Evolutionary conservation across 345 rosid genomes (phyloP), one percentile per base, ranked within the genome.

Genomic region (Salix caprea): DNA sequence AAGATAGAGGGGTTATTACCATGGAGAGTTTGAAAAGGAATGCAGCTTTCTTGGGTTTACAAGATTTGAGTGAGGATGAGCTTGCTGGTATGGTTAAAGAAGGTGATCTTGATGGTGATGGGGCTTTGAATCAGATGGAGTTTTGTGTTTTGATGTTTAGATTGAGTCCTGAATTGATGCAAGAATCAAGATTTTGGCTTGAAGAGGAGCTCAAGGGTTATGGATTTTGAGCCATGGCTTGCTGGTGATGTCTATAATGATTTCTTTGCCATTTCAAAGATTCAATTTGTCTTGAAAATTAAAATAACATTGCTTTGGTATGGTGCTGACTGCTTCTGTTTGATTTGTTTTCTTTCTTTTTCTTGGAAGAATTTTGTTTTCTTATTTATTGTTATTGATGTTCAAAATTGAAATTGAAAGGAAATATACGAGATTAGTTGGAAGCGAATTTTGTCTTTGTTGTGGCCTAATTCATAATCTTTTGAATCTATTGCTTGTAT

Each of bases 61-160:
- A 87, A 67, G 94, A 88, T 74, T 76, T 91, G 85, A 86, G 90
- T 32, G 94, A 92, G 77, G 94, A 89, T 21, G 98, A 94, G 44
- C 84, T 91, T 0, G 78, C 81, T 67, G 79, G 73, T 13, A 91
- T 92, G 98, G 70, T 92, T 68, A 78, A 76, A 65, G 96, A 93
- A 84, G 96, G 97, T 2, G 97, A 91, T 74, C 78, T 86, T 46
- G 96, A 93, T 61, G 82, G 96, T 0, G 96, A 93, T 58, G 94
- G 96, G 3, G 92, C 85, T 13, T 87, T 93, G 67, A 93, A 74
- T 78, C 96, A 91, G 87, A 91, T 90, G 97, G 96, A 93, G 90
- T 93, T 93, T 69, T 93, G 96, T 77, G 96, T 93, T n/a, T 82
- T 93, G 79, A 93, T 93, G 96, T 90, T 93, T 71, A 85, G 94